Evolutionary conservation across 495 filamentous ascomycete species (phyloP), one percentile per base, ranked within the genome.

Genomic region (Jackrogersella multiformis): DNA sequence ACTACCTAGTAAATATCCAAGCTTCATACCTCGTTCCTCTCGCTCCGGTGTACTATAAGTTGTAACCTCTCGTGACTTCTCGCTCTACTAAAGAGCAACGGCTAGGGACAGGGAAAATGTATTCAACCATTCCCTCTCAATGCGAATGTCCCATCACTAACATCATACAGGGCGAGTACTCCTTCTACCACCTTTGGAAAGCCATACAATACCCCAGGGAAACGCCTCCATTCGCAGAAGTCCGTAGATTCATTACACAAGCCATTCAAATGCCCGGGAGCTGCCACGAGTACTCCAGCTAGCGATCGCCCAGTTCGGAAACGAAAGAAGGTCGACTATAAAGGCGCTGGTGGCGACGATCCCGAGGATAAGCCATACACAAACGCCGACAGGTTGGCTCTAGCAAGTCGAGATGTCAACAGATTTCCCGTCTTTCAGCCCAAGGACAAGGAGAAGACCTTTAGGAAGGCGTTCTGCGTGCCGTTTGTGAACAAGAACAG

Each of bases 241-340:
- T 82, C 82, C 0, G 58, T 87, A 52, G 91, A 96, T 56, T 86
- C 88, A 39, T 86, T 99, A 2, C 79, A 86, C 48, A 92, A 88
- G 68, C 95, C 95, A 2, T 99, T 99, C 80, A 95, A 90, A 86
- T 97, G 94, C 65, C 95, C 95, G 12, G 92, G 93, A 23, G 88
- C 90, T 7, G 91, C 92, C 5, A 89, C 85, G 0, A 81, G 86
- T 0, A 87, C 84, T 23, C 85, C 92, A 28, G 78, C 84, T n/a
- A 90, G 90, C 1, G 91, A 92, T 7, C 90, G 96, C 38, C 96
- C 96, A 2, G 80, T 88, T 12, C 85, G 95, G 35, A 99, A 99
- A 77, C 83, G 88, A 67, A 85, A 93, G 56, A 98, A 92, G 81
- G 86, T 99, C 48, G 92, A 92, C 71, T 99, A 99, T 78, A 85